A percentile compares a stretch with the other conserved stretches of the same genome.
phyloP scores from a whole-genome alignment of 208 protist species.

The Herpetomonas tarakana region DNA sequence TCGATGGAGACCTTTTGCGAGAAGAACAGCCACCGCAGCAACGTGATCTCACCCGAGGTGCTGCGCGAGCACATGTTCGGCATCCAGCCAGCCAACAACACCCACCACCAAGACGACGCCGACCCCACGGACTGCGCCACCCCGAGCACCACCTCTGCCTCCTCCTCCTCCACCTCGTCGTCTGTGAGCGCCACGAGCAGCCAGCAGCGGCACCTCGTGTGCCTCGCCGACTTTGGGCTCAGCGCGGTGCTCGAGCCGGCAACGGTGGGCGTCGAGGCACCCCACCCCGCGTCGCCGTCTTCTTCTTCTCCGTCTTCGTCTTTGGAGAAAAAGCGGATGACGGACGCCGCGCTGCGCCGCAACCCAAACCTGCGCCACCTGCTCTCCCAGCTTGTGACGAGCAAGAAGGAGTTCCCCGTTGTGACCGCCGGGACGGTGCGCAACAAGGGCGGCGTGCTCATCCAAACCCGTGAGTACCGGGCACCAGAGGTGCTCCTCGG shows the following conservation, averaged over 20 bases:
- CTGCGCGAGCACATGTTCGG: slow-evolving; percentile 9
- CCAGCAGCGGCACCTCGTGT: slow-evolving; percentile 51
- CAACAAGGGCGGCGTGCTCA: slow-evolving; percentile 65
- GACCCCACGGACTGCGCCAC: slow-evolving; percentile 1
- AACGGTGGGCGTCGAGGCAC: slow-evolving; percentile 1
- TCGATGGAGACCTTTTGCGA: slow-evolving; percentile 68
- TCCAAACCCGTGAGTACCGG: slow-evolving; percentile 92
- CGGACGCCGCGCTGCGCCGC: not conserved
- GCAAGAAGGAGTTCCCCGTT: slow-evolving; percentile 66
- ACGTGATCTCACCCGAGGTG: slow-evolving; percentile 27
- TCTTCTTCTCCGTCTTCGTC: too few species aligned
- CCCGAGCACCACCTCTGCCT: slow-evolving; percentile 8
- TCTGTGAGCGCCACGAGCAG: slow-evolving; percentile 17
- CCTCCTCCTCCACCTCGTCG: slow-evolving; percentile 8
- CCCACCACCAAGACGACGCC: too few species aligned
- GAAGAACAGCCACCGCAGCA: slow-evolving; percentile 45
- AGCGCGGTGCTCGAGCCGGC: slow-evolving; percentile 57
- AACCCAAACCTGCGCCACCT: slow-evolving; percentile 8
- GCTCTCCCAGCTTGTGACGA: slow-evolving; percentile 30
- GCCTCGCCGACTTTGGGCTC: slow-evolving; percentile 78
- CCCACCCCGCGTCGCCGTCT: slow-evolving; percentile 8
- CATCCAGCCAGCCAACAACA: not conserved
- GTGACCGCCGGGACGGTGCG: slow-evolving; percentile 41
- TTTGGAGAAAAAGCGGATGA: too few species aligned
- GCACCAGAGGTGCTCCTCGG: slow-evolving; percentile 89